These are phyloP conservation scores for Yamadazyma spencermartinsiae DNA, from an alignment of 1,139 yeast species.

Conservation along the genomic window DNA sequence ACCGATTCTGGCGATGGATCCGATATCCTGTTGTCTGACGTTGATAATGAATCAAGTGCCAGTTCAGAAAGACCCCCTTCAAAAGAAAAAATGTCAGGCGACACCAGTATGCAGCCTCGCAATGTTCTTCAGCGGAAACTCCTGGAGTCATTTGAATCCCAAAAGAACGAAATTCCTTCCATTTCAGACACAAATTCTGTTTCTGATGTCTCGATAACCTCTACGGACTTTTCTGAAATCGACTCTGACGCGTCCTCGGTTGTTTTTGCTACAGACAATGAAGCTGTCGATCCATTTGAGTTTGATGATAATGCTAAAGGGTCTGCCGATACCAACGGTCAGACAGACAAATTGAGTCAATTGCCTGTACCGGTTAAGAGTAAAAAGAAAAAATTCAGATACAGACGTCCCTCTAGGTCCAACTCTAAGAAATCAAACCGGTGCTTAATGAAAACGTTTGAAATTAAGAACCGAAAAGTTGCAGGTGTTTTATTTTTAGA, in stretches of 20 bases:
- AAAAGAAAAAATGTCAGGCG: conserved; percentile 5
- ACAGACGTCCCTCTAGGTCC: conserved; percentile 2
- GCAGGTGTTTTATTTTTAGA: conserved; percentile 78
- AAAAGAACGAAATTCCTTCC: background rate
- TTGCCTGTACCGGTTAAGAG: conserved; percentile 1
- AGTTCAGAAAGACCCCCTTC: conserved; percentile 8
- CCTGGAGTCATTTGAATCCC: conserved; percentile 10
- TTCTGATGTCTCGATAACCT: conserved; percentile 26
- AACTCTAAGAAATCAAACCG: conserved; percentile 7
- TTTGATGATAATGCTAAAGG: background rate
- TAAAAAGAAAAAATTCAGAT: conserved; percentile 9
- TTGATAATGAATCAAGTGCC: conserved; percentile 6
- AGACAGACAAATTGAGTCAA: conserved; percentile 7
- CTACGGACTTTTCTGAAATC: conserved; percentile 12
- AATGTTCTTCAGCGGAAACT: conserved; percentile 12
- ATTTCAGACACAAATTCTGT: conserved; percentile 18
- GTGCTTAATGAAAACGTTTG: conserved; percentile 25
- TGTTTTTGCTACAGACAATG: conserved; percentile 1
- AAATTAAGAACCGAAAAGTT: conserved; percentile 43
- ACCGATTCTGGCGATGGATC: conserved; percentile 12
- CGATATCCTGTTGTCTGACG: conserved; percentile 10
- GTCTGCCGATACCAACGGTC: conserved; percentile 2
- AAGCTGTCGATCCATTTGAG: background rate
- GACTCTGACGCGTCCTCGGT: conserved; percentile 7
- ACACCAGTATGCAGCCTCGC: conserved; percentile 10